phyloP scores from a whole-genome alignment of 2,329 filamentous ascomycete species.

The Colletotrichum sp. region DNA sequence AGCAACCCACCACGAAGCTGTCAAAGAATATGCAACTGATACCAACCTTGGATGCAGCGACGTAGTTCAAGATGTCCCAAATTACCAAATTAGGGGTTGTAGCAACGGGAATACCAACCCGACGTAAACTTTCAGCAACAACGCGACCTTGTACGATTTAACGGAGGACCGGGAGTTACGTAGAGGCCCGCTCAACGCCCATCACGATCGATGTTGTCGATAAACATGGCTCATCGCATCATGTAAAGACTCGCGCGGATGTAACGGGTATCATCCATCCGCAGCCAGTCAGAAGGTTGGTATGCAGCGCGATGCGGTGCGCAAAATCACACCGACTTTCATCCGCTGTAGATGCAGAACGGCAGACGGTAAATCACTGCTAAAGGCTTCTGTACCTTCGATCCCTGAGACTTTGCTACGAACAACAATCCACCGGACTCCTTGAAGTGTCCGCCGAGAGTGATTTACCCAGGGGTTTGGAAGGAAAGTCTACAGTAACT shows the following conservation, averaged over 20 bases:
- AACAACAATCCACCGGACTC: neutral
- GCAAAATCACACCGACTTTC: neutral
- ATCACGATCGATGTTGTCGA: neutral
- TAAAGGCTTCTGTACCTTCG: neutral
- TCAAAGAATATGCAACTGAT: neutral
- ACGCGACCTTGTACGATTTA: neutral
- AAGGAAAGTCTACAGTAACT: neutral
- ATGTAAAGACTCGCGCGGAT: neutral
- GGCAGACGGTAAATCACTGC: neutral
- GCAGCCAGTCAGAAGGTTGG: neutral
- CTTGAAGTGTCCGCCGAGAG: neutral
- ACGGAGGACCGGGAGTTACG: neutral
- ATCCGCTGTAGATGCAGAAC: neutral
- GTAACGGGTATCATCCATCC: neutral
- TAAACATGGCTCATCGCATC: neutral
- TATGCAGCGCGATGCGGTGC: neutral
- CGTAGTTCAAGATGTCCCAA: neutral
- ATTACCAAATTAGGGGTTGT: neutral
- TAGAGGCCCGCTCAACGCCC: neutral
- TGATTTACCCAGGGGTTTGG: neutral
- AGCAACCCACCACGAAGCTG: neutral
- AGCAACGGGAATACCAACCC: neutral
- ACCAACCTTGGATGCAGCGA: neutral
- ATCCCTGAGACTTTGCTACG: neutral
- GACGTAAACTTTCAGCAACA: neutral